Percentiles rank a stretch among this genome's conserved stretches.
Conservation (phyloP, 306 rosid species). For the Elaeagnus macrophylla region DNA sequence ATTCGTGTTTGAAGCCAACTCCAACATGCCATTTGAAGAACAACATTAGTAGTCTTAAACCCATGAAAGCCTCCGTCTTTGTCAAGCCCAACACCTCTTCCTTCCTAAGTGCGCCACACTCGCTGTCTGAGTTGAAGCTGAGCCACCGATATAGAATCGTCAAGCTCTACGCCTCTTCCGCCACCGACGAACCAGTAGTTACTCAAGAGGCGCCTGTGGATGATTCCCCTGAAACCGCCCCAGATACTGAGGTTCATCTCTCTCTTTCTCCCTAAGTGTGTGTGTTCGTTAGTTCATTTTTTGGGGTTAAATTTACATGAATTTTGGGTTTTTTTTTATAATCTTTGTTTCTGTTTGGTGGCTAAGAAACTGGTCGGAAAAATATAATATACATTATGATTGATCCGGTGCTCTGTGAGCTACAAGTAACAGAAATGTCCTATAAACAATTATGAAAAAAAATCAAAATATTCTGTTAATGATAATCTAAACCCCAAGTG, state of each 20-base stretch:
- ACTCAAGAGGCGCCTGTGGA: conserved; percentile 22
- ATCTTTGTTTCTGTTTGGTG: conserved; percentile 1
- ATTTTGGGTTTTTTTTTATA: background rate
- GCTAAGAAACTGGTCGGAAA: background rate
- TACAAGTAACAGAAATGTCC: background rate
- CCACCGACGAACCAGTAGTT: conserved; percentile 30
- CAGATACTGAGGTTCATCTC: conserved; percentile 29
- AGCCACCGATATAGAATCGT: background rate
- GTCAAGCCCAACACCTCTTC: conserved; percentile 17
- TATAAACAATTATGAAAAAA: background rate
- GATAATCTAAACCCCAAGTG: too few species aligned
- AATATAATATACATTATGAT: background rate
- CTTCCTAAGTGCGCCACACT: conserved; percentile 3
- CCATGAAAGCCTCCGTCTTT: conserved; percentile 10
- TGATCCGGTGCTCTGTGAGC: background rate
- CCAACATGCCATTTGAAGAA: conserved; percentile 18
- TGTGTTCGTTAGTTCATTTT: too few species aligned
- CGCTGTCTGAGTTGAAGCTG: conserved; percentile 12
- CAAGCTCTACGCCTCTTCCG: conserved; percentile 24
- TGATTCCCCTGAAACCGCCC: conserved; percentile 16
- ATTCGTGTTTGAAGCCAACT: conserved; percentile 10
- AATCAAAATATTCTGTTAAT: too few species aligned
- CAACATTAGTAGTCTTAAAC: background rate
- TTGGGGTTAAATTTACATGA: too few species aligned
- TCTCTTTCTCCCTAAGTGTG: background rate